Conservation (phyloP, 306 rosid genomes). For the Medicago lupulina region DNA sequence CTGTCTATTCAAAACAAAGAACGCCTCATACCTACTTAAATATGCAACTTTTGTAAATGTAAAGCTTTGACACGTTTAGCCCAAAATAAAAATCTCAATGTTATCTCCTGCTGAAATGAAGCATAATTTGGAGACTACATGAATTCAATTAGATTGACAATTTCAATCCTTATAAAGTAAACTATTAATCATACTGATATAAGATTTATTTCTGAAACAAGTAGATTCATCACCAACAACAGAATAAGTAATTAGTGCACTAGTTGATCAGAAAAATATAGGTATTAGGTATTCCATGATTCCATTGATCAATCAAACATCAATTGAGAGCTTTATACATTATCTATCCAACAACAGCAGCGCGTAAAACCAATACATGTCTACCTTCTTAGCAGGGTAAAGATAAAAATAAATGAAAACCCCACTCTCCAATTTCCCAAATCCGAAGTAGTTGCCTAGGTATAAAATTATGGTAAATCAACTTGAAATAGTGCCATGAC, state of each 20-base stretch:
- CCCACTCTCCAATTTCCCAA: conserved; percentile 38
- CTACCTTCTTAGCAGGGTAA: conserved; percentile 43
- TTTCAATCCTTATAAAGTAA: neutral
- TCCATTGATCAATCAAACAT: conserved; percentile 43
- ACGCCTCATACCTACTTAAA: too few relatives aligned
- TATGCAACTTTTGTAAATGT: neutral
- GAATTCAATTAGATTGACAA: neutral
- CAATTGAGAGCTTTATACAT: conserved; percentile 56
- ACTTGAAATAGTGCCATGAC: conserved; percentile 34
- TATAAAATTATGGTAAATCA: conserved; percentile 45
- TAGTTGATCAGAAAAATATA: conserved; percentile 12
- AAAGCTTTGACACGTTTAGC: neutral
- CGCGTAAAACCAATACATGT: conserved; percentile 48
- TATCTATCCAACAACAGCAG: conserved; percentile 39
- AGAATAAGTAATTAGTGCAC: neutral
- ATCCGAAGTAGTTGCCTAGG: conserved; percentile 35
- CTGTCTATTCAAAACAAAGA: too few relatives aligned
- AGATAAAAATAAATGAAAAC: conserved; percentile 41
- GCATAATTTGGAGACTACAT: neutral
- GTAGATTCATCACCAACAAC: neutral
- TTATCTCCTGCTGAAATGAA: neutral
- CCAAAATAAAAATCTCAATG: neutral
- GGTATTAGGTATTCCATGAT: neutral
- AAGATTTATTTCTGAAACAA: neutral
- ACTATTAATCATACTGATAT: neutral